Evolutionary conservation across 2,329 filamentous ascomycete genomes (phyloP).

Genomic region (Talaromyces verruculosus): DNA sequence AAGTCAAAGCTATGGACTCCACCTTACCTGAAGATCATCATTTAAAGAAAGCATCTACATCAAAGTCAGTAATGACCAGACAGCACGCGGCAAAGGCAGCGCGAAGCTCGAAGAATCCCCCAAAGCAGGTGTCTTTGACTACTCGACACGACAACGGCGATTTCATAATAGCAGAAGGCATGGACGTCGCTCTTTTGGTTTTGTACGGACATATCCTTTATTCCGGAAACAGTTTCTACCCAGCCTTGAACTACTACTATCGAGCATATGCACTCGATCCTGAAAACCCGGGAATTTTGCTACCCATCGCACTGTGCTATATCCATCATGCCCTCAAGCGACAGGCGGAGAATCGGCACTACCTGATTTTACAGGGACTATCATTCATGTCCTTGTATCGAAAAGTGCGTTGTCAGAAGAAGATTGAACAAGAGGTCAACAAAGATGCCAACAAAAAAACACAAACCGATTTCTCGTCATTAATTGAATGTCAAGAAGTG

Average conservation of each 20-base stretch:
- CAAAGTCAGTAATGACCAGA: slow-evolving; percentile 29
- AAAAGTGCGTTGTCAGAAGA: slow-evolving; percentile 52
- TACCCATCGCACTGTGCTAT: slow-evolving; percentile 80
- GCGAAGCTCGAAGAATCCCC: slow-evolving; percentile 35
- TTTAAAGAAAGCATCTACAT: slow-evolving; percentile 31
- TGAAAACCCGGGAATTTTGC: slow-evolving; percentile 72
- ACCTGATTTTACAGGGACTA: slow-evolving; percentile 80
- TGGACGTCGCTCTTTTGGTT: slow-evolving; percentile 80
- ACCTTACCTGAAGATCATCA: slow-evolving; percentile 55
- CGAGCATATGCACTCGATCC: slow-evolving; percentile 72
- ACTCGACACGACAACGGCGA: slow-evolving; percentile 40
- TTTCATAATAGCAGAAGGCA: slow-evolving; percentile 43
- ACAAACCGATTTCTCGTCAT: slow-evolving; percentile 31
- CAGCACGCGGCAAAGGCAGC: not conserved
- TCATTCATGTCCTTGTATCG: slow-evolving; percentile 77
- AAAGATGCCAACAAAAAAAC: not conserved
- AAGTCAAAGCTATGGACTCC: slow-evolving; percentile 86
- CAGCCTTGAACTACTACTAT: slow-evolving; percentile 84
- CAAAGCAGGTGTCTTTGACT: slow-evolving; percentile 44
- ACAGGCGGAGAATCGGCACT: slow-evolving; percentile 86
- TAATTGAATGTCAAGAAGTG: slow-evolving; percentile 66
- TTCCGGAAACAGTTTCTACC: slow-evolving; percentile 76
- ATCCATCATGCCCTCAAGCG: slow-evolving; percentile 87
- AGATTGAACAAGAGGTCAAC: not conserved
- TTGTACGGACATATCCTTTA: slow-evolving; percentile 90